A percentile compares a stretch with the other conserved stretches of the same genome.
Conservation (phyloP, 2,329 filamentous ascomycete species). For the Lasiodiplodia theobromae region DNA sequence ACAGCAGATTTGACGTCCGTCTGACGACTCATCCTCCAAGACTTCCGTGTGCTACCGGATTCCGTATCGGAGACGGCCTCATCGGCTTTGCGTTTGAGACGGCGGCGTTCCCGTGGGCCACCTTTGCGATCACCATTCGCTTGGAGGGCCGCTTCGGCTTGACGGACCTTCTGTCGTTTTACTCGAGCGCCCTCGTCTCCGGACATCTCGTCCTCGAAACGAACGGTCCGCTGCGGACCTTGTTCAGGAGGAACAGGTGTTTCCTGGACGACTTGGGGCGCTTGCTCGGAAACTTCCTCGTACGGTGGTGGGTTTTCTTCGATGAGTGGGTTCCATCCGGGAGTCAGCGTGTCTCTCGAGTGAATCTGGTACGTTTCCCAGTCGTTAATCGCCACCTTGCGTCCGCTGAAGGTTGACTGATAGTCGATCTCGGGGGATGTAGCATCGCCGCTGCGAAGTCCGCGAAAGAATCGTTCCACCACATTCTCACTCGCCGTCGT, state of each 20-base stretch:
- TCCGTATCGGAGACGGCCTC: background rate
- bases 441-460: background rate
- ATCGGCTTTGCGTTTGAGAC: background rate
- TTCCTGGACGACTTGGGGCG: background rate
- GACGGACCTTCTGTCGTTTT: background rate
- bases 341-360: background rate
- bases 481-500: background rate
- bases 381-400: background rate
- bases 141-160: background rate
- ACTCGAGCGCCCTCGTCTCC: background rate
- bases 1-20: background rate
- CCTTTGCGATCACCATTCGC: background rate
- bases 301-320: background rate
- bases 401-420: background rate
- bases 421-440: background rate
- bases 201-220: background rate
- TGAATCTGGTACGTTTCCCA: background rate
- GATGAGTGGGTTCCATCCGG: background rate
- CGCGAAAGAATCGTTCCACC: background rate
- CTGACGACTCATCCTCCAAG: background rate
- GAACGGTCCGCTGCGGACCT: background rate
- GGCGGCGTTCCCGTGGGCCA: background rate
- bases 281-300: background rate
- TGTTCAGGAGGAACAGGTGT: background rate
- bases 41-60: background rate